Evolutionary conservation across 1,139 yeast genomes (phyloP).

Genomic region (Debaryomycetaceae sp.): DNA sequence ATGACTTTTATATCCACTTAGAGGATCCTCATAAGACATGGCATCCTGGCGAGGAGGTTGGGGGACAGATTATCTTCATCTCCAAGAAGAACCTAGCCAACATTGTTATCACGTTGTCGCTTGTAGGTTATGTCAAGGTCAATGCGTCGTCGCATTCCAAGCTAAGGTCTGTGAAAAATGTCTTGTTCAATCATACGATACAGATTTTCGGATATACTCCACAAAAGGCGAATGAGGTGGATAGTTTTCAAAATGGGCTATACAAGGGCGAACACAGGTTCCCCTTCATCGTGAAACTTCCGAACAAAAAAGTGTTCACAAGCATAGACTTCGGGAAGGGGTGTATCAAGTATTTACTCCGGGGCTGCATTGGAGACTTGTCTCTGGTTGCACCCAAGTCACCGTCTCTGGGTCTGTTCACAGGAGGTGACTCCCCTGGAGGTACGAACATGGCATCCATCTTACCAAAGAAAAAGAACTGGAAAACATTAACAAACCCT

Average conservation of each 20-base stretch:
- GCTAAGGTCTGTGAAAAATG: constrained; percentile 47
- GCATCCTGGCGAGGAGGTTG: constrained; percentile 66
- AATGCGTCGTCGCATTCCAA: constrained; percentile 51
- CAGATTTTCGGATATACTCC: constrained; percentile 56
- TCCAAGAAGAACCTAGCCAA: constrained; percentile 55
- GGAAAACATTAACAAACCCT: constrained; percentile 24
- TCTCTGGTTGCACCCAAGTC: neutral
- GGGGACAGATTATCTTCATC: constrained; percentile 58
- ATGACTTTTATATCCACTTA: constrained; percentile 65
- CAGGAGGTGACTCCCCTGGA: constrained; percentile 9
- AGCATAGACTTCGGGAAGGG: constrained; percentile 86
- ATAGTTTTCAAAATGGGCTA: constrained; percentile 43
- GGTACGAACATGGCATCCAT: constrained; percentile 10
- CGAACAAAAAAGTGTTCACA: constrained; percentile 66
- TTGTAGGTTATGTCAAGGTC: constrained; percentile 56
- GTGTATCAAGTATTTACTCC: constrained; percentile 63
- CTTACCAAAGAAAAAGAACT: constrained; percentile 19
- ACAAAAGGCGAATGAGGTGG: constrained; percentile 12
- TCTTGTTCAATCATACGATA: constrained; percentile 62
- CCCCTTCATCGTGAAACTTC: constrained; percentile 78
- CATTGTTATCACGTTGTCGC: constrained; percentile 49
- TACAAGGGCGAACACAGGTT: constrained; percentile 83
- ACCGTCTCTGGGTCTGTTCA: constrained; percentile 5
- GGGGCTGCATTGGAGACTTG: constrained; percentile 49
- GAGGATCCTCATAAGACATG: constrained; percentile 71